Base-by-base conservation (phyloP, 2,329 filamentous ascomycete genomes). In the Ophiostoma montium region DNA sequence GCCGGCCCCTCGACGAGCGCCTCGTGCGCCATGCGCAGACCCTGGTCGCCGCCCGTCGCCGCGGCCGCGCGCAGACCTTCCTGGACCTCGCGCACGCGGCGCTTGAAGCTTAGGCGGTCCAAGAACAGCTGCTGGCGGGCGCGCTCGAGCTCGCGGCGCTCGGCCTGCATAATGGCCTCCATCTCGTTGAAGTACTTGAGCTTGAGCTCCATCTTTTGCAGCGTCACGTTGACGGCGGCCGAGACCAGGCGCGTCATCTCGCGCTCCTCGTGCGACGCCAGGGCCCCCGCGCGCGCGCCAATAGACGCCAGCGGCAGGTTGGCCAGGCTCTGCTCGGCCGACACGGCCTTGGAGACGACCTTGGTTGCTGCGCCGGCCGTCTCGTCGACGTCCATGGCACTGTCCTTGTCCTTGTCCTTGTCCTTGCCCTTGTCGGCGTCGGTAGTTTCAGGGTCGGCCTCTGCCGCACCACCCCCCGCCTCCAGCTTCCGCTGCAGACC, bases 121-220 rank as follows among this genome's bases (percentile, higher is more conserved):
- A 96, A 71, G 71, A 96, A 95, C 16, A 98, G 75, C 63, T 95
- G 86, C 64, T 96, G 89, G 30, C 90, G 80, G 36, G 86, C 86
- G 50, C 89, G 80, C 66, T 98, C 92, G 19, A 98, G 74, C 65
- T 98, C 92, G 52, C 89, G 79, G 52, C 90, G 82, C 69, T 98
- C 92, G 6, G 89, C 87, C 58, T 94, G 85, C 46, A 98, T 73
- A 41, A 95, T 82, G 16, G 85, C 76, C 66, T 98, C 92, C 76
- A 98, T 89, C 64, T 98, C 92, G 59, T 86, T 84, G 67, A 98
- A 98, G 63, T 96, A 94, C 60, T 87, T 82, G 52, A 98, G 75
- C 68, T 98, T 98, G 58, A 96, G 71, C 66, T 96, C 88, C 54
- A 96, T 80, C 67, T 98, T 98, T 62, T 95, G 84, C 32, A 96